Base-by-base conservation (phyloP, 371 early-diverging fungal species). In the Mucor sp. region DNA sequence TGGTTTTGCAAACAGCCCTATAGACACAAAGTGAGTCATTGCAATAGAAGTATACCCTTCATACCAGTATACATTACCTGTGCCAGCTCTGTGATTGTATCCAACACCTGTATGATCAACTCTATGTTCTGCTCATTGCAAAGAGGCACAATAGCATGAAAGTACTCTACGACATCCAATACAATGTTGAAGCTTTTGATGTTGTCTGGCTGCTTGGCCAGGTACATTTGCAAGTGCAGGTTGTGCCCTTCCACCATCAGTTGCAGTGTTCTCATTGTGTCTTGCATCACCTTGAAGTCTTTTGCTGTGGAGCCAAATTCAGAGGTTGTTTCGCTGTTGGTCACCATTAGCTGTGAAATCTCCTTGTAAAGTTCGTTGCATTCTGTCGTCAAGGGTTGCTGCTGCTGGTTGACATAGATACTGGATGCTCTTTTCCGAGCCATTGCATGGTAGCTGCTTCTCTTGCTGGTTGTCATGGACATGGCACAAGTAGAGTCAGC, bases 181-280 rank as follows among this genome's bases (percentile, higher is more conserved):
- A 87, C 83, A 41, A 87, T 72, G 64, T 87, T 82, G 59, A 87
- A 85, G 25, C 85, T 79, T 56, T 85, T 84, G 63, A 85, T 76
- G 70, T 87, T 87, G 61, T 87, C 87, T 1, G 83, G 83, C 32
- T 87, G 87, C 32, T 74, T 67, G 0, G 83, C 76, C 44, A 85
- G 63, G 47, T 87, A 87, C 3, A 74, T 80, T 50, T 87, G 87
- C n/a, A 87, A 58, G 28, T 66, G 68, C 55, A 81, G 71, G 61
- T 85, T 85, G 62, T 87, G 87, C 5, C 87, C 87, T 67, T 87
- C 87, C 0, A 84, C 85, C 68, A 87, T 74, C 35, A 87, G 58
- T 59, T 87, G 87, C 8, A 87, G 59, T 14, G 84, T 75, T 11
- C 87, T 60, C 85, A 87, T 85, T 0, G 84, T 75, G 55, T 81